A percentile compares a stretch with the other conserved stretches of the same genome.
Evolutionary conservation across 1,284 basidiomycete species (phyloP).

Genomic region (Heterobasidion annosum): DNA sequence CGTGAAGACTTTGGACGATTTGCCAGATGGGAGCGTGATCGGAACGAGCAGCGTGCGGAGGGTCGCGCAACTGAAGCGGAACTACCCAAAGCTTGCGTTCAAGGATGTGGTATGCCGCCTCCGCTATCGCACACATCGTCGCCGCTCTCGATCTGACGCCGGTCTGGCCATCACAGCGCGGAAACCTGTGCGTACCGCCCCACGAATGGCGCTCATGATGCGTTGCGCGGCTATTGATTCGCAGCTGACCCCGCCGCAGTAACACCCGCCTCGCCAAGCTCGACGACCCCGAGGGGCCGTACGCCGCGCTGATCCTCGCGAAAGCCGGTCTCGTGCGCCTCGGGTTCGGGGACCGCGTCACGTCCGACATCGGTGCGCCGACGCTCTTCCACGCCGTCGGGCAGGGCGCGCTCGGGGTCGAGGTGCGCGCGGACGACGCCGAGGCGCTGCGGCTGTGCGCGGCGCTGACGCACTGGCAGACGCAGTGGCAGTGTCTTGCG

Average conservation of each 20-base stretch:
- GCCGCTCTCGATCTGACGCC: conserved; percentile 5
- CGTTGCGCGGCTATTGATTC: conserved; percentile 1
- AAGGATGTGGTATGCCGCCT: conserved; percentile 70
- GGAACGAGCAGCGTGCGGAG: conserved; percentile 93
- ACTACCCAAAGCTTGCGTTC: conserved; percentile 77
- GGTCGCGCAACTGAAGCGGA: conserved; percentile 83
- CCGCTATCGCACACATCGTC: conserved; percentile 2
- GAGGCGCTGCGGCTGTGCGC: conserved; percentile 56
- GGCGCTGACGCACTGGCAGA: conserved; percentile 65
- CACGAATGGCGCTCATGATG: background rate
- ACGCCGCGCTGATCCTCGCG: conserved; percentile 87
- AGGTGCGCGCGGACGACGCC: conserved; percentile 72
- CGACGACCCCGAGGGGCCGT: conserved; percentile 79
- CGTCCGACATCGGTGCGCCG: conserved; percentile 68
- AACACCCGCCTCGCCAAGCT: conserved; percentile 90
- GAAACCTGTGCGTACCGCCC: conserved; percentile 58
- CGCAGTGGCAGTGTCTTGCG: conserved; percentile 68
- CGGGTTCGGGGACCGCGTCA: conserved; percentile 72
- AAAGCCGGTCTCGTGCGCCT: conserved; percentile 89
- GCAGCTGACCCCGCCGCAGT: conserved; percentile 27
- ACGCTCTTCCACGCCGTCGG: conserved; percentile 86
- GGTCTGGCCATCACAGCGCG: conserved; percentile 38
- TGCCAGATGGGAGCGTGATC: conserved; percentile 85
- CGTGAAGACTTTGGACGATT: conserved; percentile 75
- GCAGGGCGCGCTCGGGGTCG: conserved; percentile 88